These are phyloP conservation scores for Allium cepa DNA, from an alignment of 106 monocot genomes.

Conservation along the genomic window DNA sequence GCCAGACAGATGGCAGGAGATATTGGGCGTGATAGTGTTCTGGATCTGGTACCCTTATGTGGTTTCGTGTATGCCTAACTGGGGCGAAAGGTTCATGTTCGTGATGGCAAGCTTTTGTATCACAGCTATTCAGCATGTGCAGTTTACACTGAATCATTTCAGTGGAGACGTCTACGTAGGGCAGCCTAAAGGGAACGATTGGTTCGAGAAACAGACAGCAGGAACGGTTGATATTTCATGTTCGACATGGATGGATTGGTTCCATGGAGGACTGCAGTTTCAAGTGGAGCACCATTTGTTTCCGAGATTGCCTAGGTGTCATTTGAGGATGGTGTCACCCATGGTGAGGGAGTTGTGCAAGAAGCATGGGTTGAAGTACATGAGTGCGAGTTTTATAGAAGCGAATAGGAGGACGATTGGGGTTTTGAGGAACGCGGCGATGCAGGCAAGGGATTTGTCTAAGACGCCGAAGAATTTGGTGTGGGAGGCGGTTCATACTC, in stretches of 20 bases:
- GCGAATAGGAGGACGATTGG: constrained; percentile 31
- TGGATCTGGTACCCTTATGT: constrained; percentile 55
- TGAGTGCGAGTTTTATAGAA: constrained; percentile 25
- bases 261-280: constrained; percentile 66
- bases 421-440: constrained; percentile 37
- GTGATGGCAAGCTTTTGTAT: constrained; percentile 38
- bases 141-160: constrained; percentile 54
- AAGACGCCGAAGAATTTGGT: constrained; percentile 41
- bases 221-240: constrained; percentile 64
- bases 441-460: constrained; percentile 37
- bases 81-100: constrained; percentile 38
- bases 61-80: constrained; percentile 43
- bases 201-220: constrained; percentile 68
- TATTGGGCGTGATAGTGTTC: constrained; percentile 29
- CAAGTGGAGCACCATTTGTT: constrained; percentile 66
- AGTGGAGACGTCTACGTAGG: constrained; percentile 37
- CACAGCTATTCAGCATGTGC: constrained; percentile 51
- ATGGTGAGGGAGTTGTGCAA: constrained; percentile 43
- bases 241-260: constrained; percentile 72
- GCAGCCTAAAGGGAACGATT: constrained; percentile 33
- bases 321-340: constrained; percentile 31
- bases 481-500: constrained; percentile 60
- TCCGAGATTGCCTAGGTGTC: constrained; percentile 45
- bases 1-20: constrained; percentile 21
- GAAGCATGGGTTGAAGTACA: constrained; percentile 40